Percentiles rank a stretch among this genome's conserved stretches.
Conservation (phyloP, 2,329 filamentous ascomycete genomes). For the Xylaria sp. region DNA sequence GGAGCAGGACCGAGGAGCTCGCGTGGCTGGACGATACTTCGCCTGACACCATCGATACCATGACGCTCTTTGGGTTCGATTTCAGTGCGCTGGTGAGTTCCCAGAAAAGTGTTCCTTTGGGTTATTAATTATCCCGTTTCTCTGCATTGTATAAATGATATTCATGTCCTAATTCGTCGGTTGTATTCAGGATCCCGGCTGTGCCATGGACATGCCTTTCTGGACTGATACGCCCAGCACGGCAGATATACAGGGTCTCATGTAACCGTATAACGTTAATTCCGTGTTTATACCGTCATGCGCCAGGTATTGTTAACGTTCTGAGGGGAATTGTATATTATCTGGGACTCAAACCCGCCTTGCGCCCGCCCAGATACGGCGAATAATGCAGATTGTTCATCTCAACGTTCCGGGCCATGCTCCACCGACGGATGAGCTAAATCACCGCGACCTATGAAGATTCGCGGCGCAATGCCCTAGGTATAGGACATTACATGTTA, state of each 20-base stretch:
- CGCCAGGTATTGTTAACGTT: neutral
- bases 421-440: neutral
- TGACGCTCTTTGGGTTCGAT: constrained; percentile 41
- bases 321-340: neutral
- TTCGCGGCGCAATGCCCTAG: neutral
- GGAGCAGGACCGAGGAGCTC: constrained; percentile 1
- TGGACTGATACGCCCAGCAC: constrained; percentile 25
- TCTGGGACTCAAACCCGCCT: neutral
- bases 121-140: neutral
- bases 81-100: constrained; percentile 37
- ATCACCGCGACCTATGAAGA: neutral
- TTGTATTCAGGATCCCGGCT: constrained; percentile 25
- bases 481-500: neutral
- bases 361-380: constrained; percentile 30
- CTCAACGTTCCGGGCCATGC: neutral
- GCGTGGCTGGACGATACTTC: constrained; percentile 27
- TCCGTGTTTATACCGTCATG: neutral
- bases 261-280: neutral
- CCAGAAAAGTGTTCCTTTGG: neutral
- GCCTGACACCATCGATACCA: constrained; percentile 27
- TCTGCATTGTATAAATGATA: neutral
- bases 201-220: constrained; percentile 27
- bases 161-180: neutral
- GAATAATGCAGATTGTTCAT: neutral
- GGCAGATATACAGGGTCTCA: constrained; percentile 6